Conservation (phyloP, 768 basidiomycete genomes). For the Suillus decipiens region DNA sequence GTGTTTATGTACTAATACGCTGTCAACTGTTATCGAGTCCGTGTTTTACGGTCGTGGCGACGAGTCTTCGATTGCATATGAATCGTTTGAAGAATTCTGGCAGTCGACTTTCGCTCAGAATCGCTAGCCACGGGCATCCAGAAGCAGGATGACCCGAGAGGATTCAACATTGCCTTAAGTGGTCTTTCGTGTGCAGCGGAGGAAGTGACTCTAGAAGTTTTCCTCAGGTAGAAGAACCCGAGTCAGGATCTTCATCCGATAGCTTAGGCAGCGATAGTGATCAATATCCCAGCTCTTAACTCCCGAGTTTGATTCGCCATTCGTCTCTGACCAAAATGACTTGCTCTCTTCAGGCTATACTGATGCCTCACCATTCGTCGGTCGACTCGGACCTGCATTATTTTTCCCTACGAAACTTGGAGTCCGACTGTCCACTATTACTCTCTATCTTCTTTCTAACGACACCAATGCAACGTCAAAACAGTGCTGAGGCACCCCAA, state of each 20-base stretch:
- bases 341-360: constrained; percentile 7
- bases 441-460: constrained; percentile 20
- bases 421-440: constrained; percentile 14
- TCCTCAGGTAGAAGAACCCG: constrained; percentile 20
- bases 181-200: constrained; percentile 4
- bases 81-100: constrained; percentile 70
- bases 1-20: constrained; percentile 41
- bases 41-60: constrained; percentile 54
- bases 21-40: constrained; percentile 56
- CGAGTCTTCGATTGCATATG: constrained; percentile 44
- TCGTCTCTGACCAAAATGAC: constrained; percentile 3
- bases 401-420: constrained; percentile 19
- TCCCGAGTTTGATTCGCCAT: constrained; percentile 4
- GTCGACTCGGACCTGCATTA: constrained; percentile 31
- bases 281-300: constrained; percentile 15
- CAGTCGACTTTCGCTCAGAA: constrained; percentile 46
- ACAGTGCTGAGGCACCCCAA: constrained; percentile 34
- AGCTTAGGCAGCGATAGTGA: constrained; percentile 12
- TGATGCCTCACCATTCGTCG: constrained; percentile 24
- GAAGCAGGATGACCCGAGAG: constrained; percentile 54
- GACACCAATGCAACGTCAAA: constrained; percentile 30
- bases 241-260: constrained; percentile 12
- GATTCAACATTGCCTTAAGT: constrained; percentile 39
- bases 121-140: constrained; percentile 42
- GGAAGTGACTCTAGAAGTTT: background rate